A percentile compares a stretch with the other conserved stretches of the same genome.
phyloP scores from a whole-genome alignment of 352 stramenopile species.

The Phytophthora gonapodyides region DNA sequence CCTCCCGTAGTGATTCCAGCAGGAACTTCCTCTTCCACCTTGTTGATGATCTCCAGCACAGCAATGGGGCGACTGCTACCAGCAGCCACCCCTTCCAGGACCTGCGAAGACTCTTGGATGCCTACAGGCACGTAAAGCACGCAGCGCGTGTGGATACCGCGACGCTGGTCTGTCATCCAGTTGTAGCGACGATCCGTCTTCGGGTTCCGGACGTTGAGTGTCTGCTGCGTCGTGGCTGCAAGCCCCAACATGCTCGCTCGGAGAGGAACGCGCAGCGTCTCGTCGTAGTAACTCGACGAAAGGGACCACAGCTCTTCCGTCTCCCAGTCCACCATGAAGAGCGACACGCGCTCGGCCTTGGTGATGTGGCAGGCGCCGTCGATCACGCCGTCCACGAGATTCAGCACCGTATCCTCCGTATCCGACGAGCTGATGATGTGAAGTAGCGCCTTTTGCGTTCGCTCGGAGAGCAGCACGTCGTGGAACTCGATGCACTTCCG shows the following conservation, averaged over 20 bases:
- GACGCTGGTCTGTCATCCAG: slow-evolving; percentile 54
- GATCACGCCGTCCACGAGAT: slow-evolving; percentile 86
- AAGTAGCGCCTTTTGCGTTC: slow-evolving; percentile 82
- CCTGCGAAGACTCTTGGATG: slow-evolving; percentile 50
- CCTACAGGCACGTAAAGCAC: slow-evolving; percentile 88
- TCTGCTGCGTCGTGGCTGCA: slow-evolving; percentile 61
- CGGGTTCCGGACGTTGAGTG: slow-evolving; percentile 75
- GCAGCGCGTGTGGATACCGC: slow-evolving; percentile 63
- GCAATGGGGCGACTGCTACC: slow-evolving; percentile 69
- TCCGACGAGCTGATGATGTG: slow-evolving; percentile 87
- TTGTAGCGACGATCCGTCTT: slow-evolving; percentile 64
- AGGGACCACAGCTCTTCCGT: slow-evolving; percentile 83
- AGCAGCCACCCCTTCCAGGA: slow-evolving; percentile 27
- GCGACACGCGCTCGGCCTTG: slow-evolving; percentile 69
- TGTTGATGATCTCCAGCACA: slow-evolving; percentile 91
- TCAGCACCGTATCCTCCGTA: slow-evolving; percentile 83
- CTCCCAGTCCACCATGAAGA: slow-evolving; percentile 89
- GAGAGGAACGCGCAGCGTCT: slow-evolving; percentile 69
- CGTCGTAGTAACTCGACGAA: slow-evolving; percentile 73
- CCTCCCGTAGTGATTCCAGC: slow-evolving; percentile 16
- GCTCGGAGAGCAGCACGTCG: slow-evolving; percentile 80
- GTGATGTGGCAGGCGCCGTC: slow-evolving; percentile 82
- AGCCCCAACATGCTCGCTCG: slow-evolving; percentile 62
- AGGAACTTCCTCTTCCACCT: slow-evolving; percentile 50
- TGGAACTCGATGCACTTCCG: slow-evolving; percentile 88